Evolutionary conservation across 2,329 filamentous ascomycete genomes (phyloP), one percentile per base, ranked within the genome.

Genomic region (Ilyonectria robusta): DNA sequence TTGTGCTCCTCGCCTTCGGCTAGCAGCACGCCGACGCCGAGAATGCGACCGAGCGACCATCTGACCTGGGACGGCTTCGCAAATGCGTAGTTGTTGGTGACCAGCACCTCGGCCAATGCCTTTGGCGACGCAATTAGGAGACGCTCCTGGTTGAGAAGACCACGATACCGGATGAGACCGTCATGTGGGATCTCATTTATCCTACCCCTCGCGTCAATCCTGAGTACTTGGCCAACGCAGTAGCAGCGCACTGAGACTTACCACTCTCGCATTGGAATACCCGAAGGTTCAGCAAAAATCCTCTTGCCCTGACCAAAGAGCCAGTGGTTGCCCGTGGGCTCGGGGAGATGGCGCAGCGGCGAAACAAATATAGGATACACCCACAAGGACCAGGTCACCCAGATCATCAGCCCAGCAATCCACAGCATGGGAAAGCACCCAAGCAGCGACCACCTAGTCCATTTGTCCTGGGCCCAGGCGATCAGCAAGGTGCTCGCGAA

Each of bases 1-100:
- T 92, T 96, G 80, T 98, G 95, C 75, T 95, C 93, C 13, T 97
- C 93, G n/a, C 95, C 95, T 80, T 98, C 95, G 2, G 94, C 93
- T 11, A 98, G 83, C 42, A 98, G 81, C 15, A 95, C 83, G 10
- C 93, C 93, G 13, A 91, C 81, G 10, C 94, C 92, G 13, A 95
- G 84, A 29, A 94, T 84, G 23, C 88, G 85, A 2, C 86, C 88
- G 4, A 95, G 81, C 1, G 86, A 84, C 48, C 81, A 80, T 37
- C 88, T 83, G 33, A 93, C 72, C 26, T 84, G 76, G 1, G 73
- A 59, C 0, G 92, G 91, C 76, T 94, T 94, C 50, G 85, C 76
- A 71, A 93, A 95, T 46, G 92, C 88, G 77, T 94, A 94, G 70
- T 85, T 89, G 67, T 89, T 91, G 19, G 87, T 89, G 29, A 90